These are phyloP conservation scores for Calonectria honghensis DNA, from an alignment of 2,329 filamentous ascomycete genomes.

Conservation along the genomic window DNA sequence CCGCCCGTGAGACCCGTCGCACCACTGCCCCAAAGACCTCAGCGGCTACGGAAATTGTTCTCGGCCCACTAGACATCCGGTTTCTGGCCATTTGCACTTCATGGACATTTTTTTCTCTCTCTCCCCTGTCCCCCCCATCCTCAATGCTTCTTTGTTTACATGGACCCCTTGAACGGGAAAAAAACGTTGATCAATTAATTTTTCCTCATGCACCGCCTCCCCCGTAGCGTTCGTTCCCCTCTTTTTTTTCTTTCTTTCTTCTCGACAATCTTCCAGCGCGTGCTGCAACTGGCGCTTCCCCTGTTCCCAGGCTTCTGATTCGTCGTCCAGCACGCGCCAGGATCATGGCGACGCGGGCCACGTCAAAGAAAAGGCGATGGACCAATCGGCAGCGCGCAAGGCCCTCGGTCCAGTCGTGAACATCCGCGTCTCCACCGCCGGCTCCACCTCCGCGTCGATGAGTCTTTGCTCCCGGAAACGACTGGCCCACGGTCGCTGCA, in stretches of 20 bases:
- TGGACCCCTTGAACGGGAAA: conserved; percentile 3
- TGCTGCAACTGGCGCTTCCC: conserved; percentile 9
- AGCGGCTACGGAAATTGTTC: conserved; percentile 54
- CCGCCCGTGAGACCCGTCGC: conserved; percentile 39
- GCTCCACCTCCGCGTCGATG: conserved; percentile 34
- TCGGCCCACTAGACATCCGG: conserved; percentile 45
- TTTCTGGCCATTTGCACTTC: conserved; percentile 38
- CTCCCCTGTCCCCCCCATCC: background rate
- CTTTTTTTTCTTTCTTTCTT: background rate
- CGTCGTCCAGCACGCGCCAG: conserved; percentile 51
- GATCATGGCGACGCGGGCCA: conserved; percentile 37
- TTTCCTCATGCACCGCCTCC: conserved; percentile 31
- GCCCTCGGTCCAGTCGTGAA: conserved; percentile 11
- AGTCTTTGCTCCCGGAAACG: conserved; percentile 25
- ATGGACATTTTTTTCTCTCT: background rate
- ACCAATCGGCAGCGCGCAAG: conserved; percentile 39
- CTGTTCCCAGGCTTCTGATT: conserved; percentile 43
- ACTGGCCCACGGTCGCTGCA: conserved; percentile 39
- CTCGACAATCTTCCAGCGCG: conserved; percentile 23
- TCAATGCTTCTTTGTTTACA: background rate
- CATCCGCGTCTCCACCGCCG: conserved; percentile 38
- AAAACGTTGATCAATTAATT: conserved; percentile 20
- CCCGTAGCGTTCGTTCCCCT: conserved; percentile 36
- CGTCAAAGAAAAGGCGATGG: conserved; percentile 34
- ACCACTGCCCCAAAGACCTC: conserved; percentile 41